A percentile compares a stretch with the other conserved stretches of the same genome.
Evolutionary conservation across 495 filamentous ascomycete species (phyloP).

Genomic region (Wilcoxina mikolae): DNA sequence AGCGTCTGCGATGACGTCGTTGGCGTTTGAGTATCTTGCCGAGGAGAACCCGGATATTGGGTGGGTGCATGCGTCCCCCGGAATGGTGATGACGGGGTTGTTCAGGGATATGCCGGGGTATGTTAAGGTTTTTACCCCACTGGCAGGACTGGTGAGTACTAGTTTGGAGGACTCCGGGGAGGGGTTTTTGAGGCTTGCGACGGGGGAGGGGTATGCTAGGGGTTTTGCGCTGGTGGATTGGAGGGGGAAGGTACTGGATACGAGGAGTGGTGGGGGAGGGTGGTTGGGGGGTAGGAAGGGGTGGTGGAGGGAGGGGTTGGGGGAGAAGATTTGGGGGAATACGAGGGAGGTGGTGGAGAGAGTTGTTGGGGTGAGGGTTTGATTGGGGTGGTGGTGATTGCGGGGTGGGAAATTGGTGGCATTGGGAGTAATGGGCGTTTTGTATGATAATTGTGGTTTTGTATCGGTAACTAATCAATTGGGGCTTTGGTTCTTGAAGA

Average conservation of each 20-base stretch:
- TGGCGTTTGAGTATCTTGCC: conserved; percentile 21
- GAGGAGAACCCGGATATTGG: conserved; percentile 11
- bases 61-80: conserved; percentile 19
- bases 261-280: background rate
- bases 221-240: conserved; percentile 18
- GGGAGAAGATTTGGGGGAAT: conserved; percentile 13
- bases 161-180: conserved; percentile 16
- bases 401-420: background rate
- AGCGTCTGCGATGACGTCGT: conserved; percentile 18
- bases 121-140: background rate
- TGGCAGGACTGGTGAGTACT: conserved; percentile 8
- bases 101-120: conserved; percentile 13
- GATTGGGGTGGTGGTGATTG: background rate
- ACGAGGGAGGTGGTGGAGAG: conserved; percentile 7
- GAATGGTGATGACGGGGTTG: conserved; percentile 14
- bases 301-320: conserved; percentile 20
- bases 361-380: background rate
- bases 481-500: too few species aligned
- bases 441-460: too few species aligned
- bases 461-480: too few species aligned
- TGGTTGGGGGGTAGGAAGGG: background rate
- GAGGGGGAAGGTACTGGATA: conserved; percentile 19
- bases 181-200: conserved; percentile 19
- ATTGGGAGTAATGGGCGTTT: too few species aligned
- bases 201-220: conserved; percentile 13